Evolutionary conservation across 2,329 filamentous ascomycete genomes (phyloP).

Genomic region (Fusarium humuli): DNA sequence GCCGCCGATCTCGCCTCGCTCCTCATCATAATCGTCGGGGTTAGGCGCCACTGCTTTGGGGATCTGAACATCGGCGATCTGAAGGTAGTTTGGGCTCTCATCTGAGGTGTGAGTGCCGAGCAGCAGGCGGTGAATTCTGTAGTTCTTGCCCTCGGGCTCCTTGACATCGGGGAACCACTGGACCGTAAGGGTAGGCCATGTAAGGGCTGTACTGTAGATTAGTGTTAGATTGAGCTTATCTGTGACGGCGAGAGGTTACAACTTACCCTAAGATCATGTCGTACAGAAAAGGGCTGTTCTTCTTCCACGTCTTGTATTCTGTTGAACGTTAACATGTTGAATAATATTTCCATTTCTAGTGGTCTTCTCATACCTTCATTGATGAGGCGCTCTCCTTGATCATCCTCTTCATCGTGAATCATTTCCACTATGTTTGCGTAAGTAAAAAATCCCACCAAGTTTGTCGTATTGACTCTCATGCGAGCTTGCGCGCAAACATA

Average conservation of each 20-base stretch:
- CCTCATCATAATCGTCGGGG: slow-evolving; percentile 88
- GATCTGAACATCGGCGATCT: slow-evolving; percentile 94
- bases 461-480: slow-evolving; percentile 5
- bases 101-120: slow-evolving; percentile 95
- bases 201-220: slow-evolving; percentile 77
- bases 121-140: slow-evolving; percentile 86
- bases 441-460: slow-evolving; percentile 1
- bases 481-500: slow-evolving; percentile 42
- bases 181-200: slow-evolving; percentile 96
- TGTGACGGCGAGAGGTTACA: background rate
- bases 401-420: slow-evolving; percentile 74
- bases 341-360: background rate
- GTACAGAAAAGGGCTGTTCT: slow-evolving; percentile 98
- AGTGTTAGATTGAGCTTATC: slow-evolving; percentile 12
- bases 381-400: slow-evolving; percentile 85
- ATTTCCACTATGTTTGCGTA: slow-evolving; percentile 50
- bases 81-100: slow-evolving; percentile 87
- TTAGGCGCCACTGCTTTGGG: slow-evolving; percentile 82
- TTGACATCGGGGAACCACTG: slow-evolving; percentile 99
- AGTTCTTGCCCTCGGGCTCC: slow-evolving; percentile 86
- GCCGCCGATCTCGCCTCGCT: slow-evolving; percentile 91
- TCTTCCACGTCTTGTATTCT: slow-evolving; percentile 99
- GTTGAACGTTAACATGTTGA: slow-evolving; percentile 34
- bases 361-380: slow-evolving; percentile 77
- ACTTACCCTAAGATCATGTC: slow-evolving; percentile 89